Conservation (phyloP, 768 basidiomycete genomes). For the Mycena indigotica region DNA sequence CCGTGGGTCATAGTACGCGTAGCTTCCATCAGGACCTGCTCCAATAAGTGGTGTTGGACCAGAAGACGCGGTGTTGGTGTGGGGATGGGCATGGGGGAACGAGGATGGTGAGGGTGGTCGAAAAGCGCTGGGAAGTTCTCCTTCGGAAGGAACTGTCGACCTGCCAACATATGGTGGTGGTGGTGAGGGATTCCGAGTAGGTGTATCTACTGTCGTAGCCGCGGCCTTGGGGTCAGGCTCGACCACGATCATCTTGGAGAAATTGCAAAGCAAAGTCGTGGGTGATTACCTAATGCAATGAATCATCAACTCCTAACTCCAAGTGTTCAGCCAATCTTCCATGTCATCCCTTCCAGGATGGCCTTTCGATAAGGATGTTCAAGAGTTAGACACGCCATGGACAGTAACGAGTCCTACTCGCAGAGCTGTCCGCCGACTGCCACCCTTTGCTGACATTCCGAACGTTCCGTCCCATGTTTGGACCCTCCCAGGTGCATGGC, state of each 20-base stretch:
- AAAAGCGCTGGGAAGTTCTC: slow-evolving; percentile 20
- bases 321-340: too few relatives aligned
- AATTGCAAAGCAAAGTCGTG: too few relatives aligned
- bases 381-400: too few relatives aligned
- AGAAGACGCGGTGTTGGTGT: slow-evolving; percentile 2
- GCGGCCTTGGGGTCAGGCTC: neutral
- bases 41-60: slow-evolving; percentile 19
- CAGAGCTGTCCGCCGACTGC: too few relatives aligned
- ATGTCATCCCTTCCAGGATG: too few relatives aligned
- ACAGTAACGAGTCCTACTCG: too few relatives aligned
- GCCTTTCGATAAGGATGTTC: too few relatives aligned
- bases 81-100: slow-evolving; percentile 17
- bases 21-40: slow-evolving; percentile 1
- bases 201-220: neutral
- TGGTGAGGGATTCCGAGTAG: neutral
- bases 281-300: too few relatives aligned
- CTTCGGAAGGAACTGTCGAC: neutral
- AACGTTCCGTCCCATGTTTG: too few relatives aligned
- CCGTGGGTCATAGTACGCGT: slow-evolving; percentile 24
- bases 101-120: slow-evolving; percentile 21
- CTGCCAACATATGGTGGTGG: neutral
- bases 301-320: too few relatives aligned
- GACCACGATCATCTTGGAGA: neutral
- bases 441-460: too few relatives aligned
- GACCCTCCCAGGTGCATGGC: too few relatives aligned